Base-by-base conservation (phyloP, 2,329 filamentous ascomycete species). In the Ampelomyces quisqualis region DNA sequence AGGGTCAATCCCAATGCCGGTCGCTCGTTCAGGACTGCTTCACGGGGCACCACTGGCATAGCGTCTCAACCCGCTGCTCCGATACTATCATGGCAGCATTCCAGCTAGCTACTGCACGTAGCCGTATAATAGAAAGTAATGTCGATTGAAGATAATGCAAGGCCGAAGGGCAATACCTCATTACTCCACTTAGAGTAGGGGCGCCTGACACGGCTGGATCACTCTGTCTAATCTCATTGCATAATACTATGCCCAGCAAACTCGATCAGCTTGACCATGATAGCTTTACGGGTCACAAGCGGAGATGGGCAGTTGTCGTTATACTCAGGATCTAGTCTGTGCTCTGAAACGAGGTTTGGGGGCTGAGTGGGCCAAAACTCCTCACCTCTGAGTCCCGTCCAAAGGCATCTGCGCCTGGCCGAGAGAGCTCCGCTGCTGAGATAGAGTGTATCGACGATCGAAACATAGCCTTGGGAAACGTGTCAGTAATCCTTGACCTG, bases 151-250 rank as follows among this genome's bases (percentile, higher is more conserved):
- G 28, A 10, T 7, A 29, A 19, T 40, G 36, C 32, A 36, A 33
- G 24, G 24, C 19, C n/a, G 21, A 15, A 27, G 14, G n/a, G 23
- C 24, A 22, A 33, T 40, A 27, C 34, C 36, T 38, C 27, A 5
- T 19, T 42, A 37, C 27, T 40, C 40, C 46, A 43, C 46, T 37
- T 39, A n/a, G n/a, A n/a, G n/a, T n/a, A n/a, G n/a, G n/a, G n/a
- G n/a, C n/a, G n/a, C n/a, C n/a, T n/a, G n/a, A n/a, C n/a, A n/a
- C n/a, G n/a, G n/a, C n/a, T n/a, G n/a, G n/a, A n/a, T n/a, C n/a
- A n/a, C n/a, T n/a, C 33, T 44, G 30, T 20, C 39, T 35, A 20
- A 19, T 21, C 13, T 38, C 23, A 26, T 30, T 29, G 5, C 13
- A 13, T 13, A 7, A 29, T 7, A 9, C 17, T 15, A 15, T 15